These are phyloP conservation scores for Exophiala spinifera DNA, from an alignment of 2,329 filamentous ascomycete genomes.

Conservation along the genomic window DNA sequence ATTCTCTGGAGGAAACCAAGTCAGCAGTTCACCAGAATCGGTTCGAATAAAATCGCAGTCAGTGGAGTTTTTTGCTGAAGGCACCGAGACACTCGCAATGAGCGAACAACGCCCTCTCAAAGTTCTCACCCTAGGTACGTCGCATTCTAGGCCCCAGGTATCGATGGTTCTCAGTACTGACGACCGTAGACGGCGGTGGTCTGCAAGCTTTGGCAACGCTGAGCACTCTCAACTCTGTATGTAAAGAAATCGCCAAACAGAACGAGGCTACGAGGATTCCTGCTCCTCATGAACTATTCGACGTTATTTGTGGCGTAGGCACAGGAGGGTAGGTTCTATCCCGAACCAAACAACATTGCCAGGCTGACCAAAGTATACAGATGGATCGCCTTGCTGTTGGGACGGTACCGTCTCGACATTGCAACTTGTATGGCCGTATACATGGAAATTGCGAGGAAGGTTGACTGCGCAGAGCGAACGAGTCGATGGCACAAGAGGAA, in stretches of 20 bases:
- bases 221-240: constrained; percentile 21
- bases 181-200: constrained; percentile 18
- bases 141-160: not conserved
- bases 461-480: not conserved
- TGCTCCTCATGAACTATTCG: constrained; percentile 21
- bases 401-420: constrained; percentile 22
- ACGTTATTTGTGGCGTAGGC: constrained; percentile 22
- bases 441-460: constrained; percentile 20
- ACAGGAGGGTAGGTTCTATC: constrained; percentile 17
- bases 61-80: not conserved
- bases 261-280: constrained; percentile 12
- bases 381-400: constrained; percentile 22
- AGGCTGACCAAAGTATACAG: not conserved
- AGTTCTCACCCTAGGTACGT: constrained; percentile 22
- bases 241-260: constrained; percentile 18
- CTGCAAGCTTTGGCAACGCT: constrained; percentile 22
- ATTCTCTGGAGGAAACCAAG: not conserved
- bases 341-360: not conserved
- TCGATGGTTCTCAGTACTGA: constrained; percentile 2
- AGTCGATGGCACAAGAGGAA: constrained; percentile 1
- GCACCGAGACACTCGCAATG: constrained; percentile 3
- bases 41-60: constrained; percentile 1
- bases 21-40: not conserved
- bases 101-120: constrained; percentile 12
- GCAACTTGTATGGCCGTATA: constrained; percentile 19